Percentiles rank a stretch among this genome's conserved stretches.
These are phyloP conservation scores for Silene vulgaris DNA, from an alignment of 179 eudicot genomes.

Conservation along the genomic window DNA sequence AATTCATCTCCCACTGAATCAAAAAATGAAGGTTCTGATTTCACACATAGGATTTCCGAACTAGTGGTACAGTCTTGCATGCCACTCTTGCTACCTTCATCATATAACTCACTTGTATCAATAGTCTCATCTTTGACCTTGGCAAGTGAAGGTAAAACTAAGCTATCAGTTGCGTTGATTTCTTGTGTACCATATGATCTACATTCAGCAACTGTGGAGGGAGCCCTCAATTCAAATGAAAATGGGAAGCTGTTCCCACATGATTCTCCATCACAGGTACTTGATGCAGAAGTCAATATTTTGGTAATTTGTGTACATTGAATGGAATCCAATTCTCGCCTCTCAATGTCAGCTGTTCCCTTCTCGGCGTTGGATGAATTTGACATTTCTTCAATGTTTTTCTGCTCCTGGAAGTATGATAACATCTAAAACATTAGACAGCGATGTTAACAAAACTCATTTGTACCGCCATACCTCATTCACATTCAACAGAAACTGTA, in stretches of 20 bases:
- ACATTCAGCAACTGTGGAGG: constrained; percentile 16
- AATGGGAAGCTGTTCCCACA: constrained; percentile 17
- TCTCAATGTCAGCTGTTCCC: constrained; percentile 24
- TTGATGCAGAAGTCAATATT: not conserved
- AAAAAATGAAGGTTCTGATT: constrained; percentile 39
- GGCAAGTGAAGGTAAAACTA: constrained; percentile 26
- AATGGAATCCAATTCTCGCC: constrained; percentile 23
- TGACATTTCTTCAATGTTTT: constrained; percentile 23
- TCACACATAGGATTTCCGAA: constrained; percentile 31
- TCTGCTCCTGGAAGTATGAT: constrained; percentile 27
- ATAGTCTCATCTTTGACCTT: constrained; percentile 64
- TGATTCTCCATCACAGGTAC: constrained; percentile 24
- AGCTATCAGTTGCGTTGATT: constrained; percentile 22
- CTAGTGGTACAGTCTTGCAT: constrained; percentile 18
- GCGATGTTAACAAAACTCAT: constrained; percentile 2
- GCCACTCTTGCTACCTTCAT: constrained; percentile 20
- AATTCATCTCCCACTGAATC: constrained; percentile 47
- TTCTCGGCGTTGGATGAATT: constrained; percentile 20
- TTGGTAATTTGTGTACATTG: constrained; percentile 14
- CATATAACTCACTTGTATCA: constrained; percentile 28
- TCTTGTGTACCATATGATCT: constrained; percentile 25
- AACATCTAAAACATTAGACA: not conserved
- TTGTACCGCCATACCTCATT: not conserved
- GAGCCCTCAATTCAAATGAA: constrained; percentile 20
- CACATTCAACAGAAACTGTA: constrained; percentile 2